phyloP scores from a whole-genome alignment of 1,139 yeast genomes.

The Scheffersomyces titani region DNA sequence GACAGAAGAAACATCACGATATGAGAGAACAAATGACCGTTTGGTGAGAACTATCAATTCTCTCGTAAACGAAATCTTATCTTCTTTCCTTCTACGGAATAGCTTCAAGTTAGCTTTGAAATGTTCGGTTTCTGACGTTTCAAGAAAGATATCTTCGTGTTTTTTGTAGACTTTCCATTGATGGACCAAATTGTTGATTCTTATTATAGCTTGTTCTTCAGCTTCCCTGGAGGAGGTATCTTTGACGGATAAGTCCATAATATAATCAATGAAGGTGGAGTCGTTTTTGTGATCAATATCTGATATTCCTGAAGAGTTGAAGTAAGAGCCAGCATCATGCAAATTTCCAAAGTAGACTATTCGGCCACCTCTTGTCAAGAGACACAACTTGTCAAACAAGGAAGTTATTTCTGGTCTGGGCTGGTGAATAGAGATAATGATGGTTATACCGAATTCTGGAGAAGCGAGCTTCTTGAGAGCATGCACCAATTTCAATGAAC shows the following conservation, averaged over 20 bases:
- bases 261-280: constrained; percentile 55
- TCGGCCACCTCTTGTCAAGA: constrained; percentile 71
- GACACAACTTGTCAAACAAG: constrained; percentile 68
- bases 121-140: constrained; percentile 5
- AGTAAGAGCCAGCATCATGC: constrained; percentile 49
- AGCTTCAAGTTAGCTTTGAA: constrained; percentile 25
- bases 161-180: constrained; percentile 46
- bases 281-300: neutral
- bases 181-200: constrained; percentile 48
- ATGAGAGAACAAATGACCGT: constrained; percentile 56
- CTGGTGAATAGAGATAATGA: constrained; percentile 78
- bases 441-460: constrained; percentile 61
- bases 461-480: constrained; percentile 57
- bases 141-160: constrained; percentile 10
- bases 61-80: constrained; percentile 28
- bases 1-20: constrained; percentile 61
- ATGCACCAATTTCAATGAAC: constrained; percentile 66
- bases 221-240: constrained; percentile 50
- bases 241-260: constrained; percentile 70
- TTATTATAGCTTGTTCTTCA: constrained; percentile 43
- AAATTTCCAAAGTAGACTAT: constrained; percentile 61
- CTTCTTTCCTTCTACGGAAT: constrained; percentile 27
- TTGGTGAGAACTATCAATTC: constrained; percentile 59
- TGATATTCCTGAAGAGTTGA: constrained; percentile 24
- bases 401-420: constrained; percentile 75